Conservation (phyloP, 1,139 yeast species). For the Pichia sp. region DNA sequence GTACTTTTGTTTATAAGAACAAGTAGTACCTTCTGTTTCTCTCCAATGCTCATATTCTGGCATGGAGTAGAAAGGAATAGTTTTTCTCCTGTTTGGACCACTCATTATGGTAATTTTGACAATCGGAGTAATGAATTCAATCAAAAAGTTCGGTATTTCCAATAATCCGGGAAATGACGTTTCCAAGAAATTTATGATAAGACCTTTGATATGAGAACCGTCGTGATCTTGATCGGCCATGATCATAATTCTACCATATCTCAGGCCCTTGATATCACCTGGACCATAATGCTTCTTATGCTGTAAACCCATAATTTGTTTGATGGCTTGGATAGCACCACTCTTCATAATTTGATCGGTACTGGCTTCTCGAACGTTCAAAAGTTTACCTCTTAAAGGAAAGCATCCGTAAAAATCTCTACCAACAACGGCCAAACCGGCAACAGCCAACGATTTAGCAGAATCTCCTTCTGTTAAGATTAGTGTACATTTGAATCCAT, state of each 20-base stretch:
- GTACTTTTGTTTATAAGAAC: conserved; percentile 90
- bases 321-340: conserved; percentile 90
- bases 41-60: conserved; percentile 97
- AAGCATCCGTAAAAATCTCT: conserved; percentile 94
- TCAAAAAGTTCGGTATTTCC: conserved; percentile 84
- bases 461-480: conserved; percentile 97
- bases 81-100: conserved; percentile 52
- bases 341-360: conserved; percentile 91
- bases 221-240: conserved; percentile 99
- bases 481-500: conserved; percentile 86
- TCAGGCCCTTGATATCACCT: conserved; percentile 63
- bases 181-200: conserved; percentile 88
- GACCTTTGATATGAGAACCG: conserved; percentile 97
- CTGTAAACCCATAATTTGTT: conserved; percentile 92
- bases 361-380: conserved; percentile 94
- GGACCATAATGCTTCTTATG: conserved; percentile 74
- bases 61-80: conserved; percentile 83
- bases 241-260: conserved; percentile 97
- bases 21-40: conserved; percentile 68
- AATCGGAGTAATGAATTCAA: conserved; percentile 95
- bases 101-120: conserved; percentile 78
- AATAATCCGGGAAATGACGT: conserved; percentile 92
- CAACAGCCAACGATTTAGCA: conserved; percentile 87
- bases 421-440: conserved; percentile 94
- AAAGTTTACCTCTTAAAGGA: conserved; percentile 90